Base-by-base conservation (phyloP, 2,329 filamentous ascomycete species). In the Fusarium austroafricanum region DNA sequence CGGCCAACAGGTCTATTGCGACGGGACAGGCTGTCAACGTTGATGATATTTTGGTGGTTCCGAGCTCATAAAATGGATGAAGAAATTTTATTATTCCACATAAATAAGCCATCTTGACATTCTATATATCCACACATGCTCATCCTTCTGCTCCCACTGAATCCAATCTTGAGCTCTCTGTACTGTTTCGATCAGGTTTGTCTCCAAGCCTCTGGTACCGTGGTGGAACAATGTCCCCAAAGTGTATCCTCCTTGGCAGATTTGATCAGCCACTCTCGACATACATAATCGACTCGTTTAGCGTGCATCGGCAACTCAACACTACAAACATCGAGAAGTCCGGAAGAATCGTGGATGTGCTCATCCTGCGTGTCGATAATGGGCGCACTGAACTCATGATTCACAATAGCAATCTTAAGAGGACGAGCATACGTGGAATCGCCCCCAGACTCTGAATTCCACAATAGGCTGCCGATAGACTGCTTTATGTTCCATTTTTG, bases 21-120 rank as follows among this genome's bases (percentile, higher is more conserved):
- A 88, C 84, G 1, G 86, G 86, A 0, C 82, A 87, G 61, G 83
- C 85, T 1, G 82, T 89, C 1, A 83, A 82, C 35, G 84, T 89
- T 0, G 83, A 87, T 49, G 86, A 88, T 52, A 78, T 84, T 6
- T 50, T 85, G 37, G 18, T 56, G n/a, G 56, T 73, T 5, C 67
- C 64, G 1, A 47, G 58, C 33, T 58, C 61, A 12, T 67, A 5
- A 40, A 4, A 3, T 1, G 11, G 6, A 29, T 14, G 6, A 23
- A 23, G 3, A n/a, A 35, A 8, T 17, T 35, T 17, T 9, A 5
- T n/a, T 35, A 35, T 35, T n/a, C 33, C n/a, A 35, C 10, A 35
- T 10, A n/a, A 35, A 35, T 15, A 35, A 35, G 33, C 12, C 33
- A n/a, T n/a, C 17, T 8, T 35, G 33, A 8, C 33, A 35, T 7